Conservation (phyloP, 768 basidiomycete genomes). For the Tephrocybe sp. region DNA sequence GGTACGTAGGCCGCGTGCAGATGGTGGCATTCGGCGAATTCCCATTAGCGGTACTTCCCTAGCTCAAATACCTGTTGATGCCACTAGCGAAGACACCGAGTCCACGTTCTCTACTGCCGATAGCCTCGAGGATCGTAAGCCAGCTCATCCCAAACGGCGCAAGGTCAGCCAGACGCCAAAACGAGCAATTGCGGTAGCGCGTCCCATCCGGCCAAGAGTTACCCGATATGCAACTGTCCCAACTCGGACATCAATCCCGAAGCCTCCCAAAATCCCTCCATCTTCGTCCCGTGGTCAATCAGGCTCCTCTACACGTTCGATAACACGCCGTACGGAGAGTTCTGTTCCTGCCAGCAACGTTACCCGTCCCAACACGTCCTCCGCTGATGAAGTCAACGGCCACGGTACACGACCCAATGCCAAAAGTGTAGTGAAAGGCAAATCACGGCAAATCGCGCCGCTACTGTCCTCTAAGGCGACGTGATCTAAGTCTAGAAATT, state of each 20-base stretch:
- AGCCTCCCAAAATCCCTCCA: conserved; percentile 10
- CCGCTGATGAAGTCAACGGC: background rate
- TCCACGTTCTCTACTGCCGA: conserved; percentile 19
- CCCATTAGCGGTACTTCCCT: background rate
- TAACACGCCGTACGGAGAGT: background rate
- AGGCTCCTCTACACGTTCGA: conserved; percentile 6
- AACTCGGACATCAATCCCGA: conserved; percentile 10
- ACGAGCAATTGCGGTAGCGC: conserved; percentile 11
- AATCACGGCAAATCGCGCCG: background rate
- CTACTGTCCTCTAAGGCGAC: conserved; percentile 2
- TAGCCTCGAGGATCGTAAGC: conserved; percentile 18
- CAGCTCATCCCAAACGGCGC: conserved; percentile 31
- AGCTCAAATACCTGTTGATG: background rate
- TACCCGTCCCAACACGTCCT: conserved; percentile 5
- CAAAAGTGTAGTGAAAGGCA: background rate
- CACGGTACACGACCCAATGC: background rate
- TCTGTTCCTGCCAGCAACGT: background rate
- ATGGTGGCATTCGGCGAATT: background rate
- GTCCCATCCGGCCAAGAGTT: conserved; percentile 18
- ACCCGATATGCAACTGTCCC: conserved; percentile 10
- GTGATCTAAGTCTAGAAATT: conserved; percentile 6
- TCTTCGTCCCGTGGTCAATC: conserved; percentile 7
- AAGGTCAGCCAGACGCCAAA: conserved; percentile 25
- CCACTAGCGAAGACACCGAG: conserved; percentile 7
- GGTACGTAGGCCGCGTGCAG: background rate